Conservation (phyloP, 2,329 filamentous ascomycete species). For the Ustilaginoidea virens region DNA sequence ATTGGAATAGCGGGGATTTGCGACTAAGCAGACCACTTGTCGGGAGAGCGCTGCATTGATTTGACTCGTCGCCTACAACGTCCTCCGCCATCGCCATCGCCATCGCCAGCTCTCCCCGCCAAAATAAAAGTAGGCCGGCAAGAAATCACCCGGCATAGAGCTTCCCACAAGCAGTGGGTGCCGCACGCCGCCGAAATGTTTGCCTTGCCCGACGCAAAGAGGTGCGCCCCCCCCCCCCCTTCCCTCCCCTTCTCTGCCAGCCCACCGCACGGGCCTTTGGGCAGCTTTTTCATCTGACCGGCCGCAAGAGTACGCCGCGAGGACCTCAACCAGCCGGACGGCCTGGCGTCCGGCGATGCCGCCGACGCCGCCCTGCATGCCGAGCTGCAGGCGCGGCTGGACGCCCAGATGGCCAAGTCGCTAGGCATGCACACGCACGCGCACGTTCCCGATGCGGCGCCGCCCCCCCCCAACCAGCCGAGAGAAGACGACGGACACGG, state of each 20-base stretch:
- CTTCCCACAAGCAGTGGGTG: too few relatives aligned
- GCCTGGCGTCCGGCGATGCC: conserved; percentile 10
- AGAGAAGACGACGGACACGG: conserved; percentile 12
- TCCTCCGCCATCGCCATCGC: too few relatives aligned
- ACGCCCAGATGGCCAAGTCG: conserved; percentile 31
- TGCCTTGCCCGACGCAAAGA: conserved; percentile 16
- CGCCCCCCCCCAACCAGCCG: conserved; percentile 1
- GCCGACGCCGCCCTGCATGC: conserved; percentile 19
- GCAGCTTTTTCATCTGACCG: not conserved
- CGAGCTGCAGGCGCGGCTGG: conserved; percentile 27
- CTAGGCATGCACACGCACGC: conserved; percentile 22
- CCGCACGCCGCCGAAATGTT: conserved; percentile 11
- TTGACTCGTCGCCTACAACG: too few relatives aligned
- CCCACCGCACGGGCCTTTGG: not conserved
- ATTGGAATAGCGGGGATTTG: too few relatives aligned
- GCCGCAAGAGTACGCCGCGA: conserved; percentile 35
- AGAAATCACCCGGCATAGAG: too few relatives aligned
- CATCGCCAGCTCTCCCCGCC: too few relatives aligned
- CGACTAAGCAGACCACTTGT: too few relatives aligned
- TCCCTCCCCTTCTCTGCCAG: not conserved
- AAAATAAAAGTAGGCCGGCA: not conserved
- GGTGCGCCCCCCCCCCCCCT: conserved; percentile 8
- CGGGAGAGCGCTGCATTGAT: too few relatives aligned
- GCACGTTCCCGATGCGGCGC: not conserved
- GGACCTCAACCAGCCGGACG: conserved; percentile 29